Percentiles rank a stretch among this genome's conserved stretches.
phyloP scores from a whole-genome alignment of 1,284 basidiomycete genomes.

The Thecaphora frezii region DNA sequence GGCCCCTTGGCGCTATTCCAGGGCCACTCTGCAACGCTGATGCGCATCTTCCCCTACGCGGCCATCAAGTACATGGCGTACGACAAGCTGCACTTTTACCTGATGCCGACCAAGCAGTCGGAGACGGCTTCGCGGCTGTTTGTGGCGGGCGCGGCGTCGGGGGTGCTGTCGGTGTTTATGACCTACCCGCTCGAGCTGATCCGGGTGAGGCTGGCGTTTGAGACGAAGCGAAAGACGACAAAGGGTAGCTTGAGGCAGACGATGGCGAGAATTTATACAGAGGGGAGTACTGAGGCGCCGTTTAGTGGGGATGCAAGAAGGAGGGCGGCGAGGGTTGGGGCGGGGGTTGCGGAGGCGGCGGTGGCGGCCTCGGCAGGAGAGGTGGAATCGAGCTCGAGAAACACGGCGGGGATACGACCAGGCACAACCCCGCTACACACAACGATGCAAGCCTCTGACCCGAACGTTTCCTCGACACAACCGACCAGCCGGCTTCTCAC shows the following conservation, averaged over 20 bases:
- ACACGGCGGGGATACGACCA: too few relatives aligned
- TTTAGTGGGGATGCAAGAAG: constrained; percentile 49
- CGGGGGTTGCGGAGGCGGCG: too few relatives aligned
- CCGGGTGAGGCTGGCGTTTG: constrained; percentile 90
- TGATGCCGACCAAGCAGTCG: constrained; percentile 80
- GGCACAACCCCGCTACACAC: constrained; percentile 14
- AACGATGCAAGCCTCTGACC: constrained; percentile 19
- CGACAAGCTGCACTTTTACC: constrained; percentile 74
- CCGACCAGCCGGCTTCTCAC: constrained; percentile 31
- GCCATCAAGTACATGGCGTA: constrained; percentile 98
- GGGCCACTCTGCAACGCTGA: constrained; percentile 86
- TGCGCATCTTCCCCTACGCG: constrained; percentile 85
- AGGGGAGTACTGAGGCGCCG: constrained; percentile 52
- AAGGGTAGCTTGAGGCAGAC: constrained; percentile 42
- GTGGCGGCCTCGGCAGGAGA: too few relatives aligned
- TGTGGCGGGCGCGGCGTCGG: constrained; percentile 81
- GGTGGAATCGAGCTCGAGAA: too few relatives aligned
- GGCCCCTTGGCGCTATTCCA: constrained; percentile 84
- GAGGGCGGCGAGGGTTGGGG: constrained; percentile 64
- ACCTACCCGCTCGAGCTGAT: constrained; percentile 95
- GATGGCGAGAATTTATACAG: constrained; percentile 51
- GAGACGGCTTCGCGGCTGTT: constrained; percentile 85
- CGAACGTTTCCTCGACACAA: constrained; percentile 15
- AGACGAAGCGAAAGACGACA: constrained; percentile 66
- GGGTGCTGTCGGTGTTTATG: constrained; percentile 81